Conservation (phyloP, 2,329 filamentous ascomycete genomes). For the Colletotrichum agaves region DNA sequence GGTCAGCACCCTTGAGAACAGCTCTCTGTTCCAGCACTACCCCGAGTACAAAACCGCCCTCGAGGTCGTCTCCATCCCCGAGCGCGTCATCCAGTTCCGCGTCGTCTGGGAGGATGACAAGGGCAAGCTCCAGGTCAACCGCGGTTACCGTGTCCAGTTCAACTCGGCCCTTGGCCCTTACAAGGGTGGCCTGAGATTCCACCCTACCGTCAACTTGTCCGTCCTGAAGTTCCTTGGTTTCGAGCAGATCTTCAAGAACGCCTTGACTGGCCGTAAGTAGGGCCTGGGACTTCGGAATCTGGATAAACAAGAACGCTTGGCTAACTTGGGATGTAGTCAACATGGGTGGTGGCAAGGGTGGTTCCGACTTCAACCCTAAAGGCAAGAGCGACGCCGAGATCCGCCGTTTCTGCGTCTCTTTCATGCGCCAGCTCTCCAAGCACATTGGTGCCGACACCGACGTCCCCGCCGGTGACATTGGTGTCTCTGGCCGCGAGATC, state of each 20-base stretch:
- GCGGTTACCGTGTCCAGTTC: constrained; percentile 98
- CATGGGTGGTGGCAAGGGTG: constrained; percentile 98
- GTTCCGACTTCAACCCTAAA: constrained; percentile 98
- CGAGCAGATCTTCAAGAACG: constrained; percentile 99
- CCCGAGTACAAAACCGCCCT: constrained; percentile 95
- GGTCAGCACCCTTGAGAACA: constrained; percentile 92
- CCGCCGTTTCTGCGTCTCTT: constrained; percentile 93
- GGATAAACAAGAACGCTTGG: not conserved
- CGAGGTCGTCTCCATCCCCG: constrained; percentile 86
- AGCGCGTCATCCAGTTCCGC: constrained; percentile 97
- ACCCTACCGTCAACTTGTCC: constrained; percentile 82
- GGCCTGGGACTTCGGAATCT: not conserved
- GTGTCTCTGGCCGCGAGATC: constrained; percentile 90
- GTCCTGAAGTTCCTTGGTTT: constrained; percentile 96
- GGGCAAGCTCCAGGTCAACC: constrained; percentile 89
- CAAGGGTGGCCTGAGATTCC: constrained; percentile 96
- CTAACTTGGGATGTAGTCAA: constrained; percentile 64
- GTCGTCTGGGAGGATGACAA: constrained; percentile 97
- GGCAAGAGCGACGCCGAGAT: constrained; percentile 98
- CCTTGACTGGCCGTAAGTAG: constrained; percentile 86
- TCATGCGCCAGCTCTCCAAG: constrained; percentile 95
- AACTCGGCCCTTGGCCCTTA: constrained; percentile 97
- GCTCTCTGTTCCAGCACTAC: constrained; percentile 90
- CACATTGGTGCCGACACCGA: constrained; percentile 98
- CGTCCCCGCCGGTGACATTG: constrained; percentile 96